Conservation (phyloP, 768 basidiomycete species). For the Rhodotorula babjevae region DNA sequence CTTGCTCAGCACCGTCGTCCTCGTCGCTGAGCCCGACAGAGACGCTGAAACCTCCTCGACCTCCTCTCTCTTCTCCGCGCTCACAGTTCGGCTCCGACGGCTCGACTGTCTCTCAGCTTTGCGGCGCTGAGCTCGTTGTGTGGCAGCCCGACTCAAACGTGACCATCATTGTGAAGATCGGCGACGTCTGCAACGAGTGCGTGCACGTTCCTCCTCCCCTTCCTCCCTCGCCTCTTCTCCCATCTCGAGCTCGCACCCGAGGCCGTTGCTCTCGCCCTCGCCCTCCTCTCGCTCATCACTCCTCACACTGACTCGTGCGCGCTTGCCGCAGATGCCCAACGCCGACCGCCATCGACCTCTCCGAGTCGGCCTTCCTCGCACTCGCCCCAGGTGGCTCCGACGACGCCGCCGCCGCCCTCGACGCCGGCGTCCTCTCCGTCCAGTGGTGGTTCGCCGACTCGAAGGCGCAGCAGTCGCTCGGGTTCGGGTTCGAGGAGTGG, state of each 20-base stretch:
- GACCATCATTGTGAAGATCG: neutral
- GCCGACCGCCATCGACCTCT: constrained; percentile 7
- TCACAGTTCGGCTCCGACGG: constrained; percentile 10
- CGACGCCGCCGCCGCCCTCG: neutral
- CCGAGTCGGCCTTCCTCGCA: neutral
- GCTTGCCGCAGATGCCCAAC: neutral
- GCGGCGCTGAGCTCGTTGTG: neutral
- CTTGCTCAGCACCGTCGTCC: no score
- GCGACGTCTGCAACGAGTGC: constrained; percentile 2
- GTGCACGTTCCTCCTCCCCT: neutral
- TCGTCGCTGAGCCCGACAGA: neutral
- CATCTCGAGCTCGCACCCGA: no score
- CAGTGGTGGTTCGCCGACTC: constrained; percentile 1
- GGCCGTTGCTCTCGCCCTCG: no score
- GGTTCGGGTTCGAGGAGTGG: neutral
- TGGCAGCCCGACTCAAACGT: constrained; percentile 8
- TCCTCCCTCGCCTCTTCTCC: neutral
- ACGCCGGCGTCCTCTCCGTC: neutral
- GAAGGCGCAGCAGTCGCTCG: neutral
- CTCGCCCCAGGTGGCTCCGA: neutral
- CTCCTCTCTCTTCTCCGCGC: no score
- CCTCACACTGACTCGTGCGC: neutral
- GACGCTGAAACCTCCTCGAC: neutral
- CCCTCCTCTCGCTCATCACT: no score
- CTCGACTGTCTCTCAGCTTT: neutral